Percentiles rank a stretch among this genome's conserved stretches.
Conservation (phyloP, 306 rosid genomes). For the cucumber (Cucumis sativus) region DNA sequence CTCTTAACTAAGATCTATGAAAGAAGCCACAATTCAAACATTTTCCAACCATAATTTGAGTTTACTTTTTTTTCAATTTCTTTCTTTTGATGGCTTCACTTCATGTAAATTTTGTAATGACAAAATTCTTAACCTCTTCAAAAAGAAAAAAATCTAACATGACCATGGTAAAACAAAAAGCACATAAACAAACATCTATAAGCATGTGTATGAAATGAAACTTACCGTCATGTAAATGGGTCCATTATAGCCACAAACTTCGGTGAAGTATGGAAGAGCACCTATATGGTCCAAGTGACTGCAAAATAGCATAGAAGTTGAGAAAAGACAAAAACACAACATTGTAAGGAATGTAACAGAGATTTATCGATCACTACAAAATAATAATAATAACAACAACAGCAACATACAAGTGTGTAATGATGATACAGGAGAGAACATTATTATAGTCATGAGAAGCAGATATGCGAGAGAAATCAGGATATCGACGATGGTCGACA, state of each 20-base stretch:
- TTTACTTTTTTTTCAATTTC: background rate
- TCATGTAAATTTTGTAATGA: background rate
- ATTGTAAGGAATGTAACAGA: background rate
- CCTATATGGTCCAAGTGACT: constrained; percentile 93
- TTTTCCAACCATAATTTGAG: too few relatives aligned
- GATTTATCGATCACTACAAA: background rate
- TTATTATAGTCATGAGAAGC: constrained; percentile 22
- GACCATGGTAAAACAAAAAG: background rate
- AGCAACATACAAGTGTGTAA: constrained; percentile 67
- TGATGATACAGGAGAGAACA: constrained; percentile 56
- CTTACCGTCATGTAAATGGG: constrained; percentile 92
- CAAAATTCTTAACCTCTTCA: background rate
- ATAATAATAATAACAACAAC: too few relatives aligned
- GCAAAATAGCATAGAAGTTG: constrained; percentile 1
- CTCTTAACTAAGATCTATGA: background rate
- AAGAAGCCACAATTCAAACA: background rate
- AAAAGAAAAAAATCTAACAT: background rate
- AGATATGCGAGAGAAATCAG: constrained; percentile 59
- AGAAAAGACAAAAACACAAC: background rate
- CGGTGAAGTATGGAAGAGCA: constrained; percentile 75
- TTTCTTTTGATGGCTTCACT: background rate
- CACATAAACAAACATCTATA: constrained; percentile 18
- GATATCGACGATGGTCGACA: constrained; percentile 62
- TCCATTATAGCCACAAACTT: constrained; percentile 76
- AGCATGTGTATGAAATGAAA: constrained; percentile 12